phyloP scores from a whole-genome alignment of 257 asterid species.

The Misopates orontium region DNA sequence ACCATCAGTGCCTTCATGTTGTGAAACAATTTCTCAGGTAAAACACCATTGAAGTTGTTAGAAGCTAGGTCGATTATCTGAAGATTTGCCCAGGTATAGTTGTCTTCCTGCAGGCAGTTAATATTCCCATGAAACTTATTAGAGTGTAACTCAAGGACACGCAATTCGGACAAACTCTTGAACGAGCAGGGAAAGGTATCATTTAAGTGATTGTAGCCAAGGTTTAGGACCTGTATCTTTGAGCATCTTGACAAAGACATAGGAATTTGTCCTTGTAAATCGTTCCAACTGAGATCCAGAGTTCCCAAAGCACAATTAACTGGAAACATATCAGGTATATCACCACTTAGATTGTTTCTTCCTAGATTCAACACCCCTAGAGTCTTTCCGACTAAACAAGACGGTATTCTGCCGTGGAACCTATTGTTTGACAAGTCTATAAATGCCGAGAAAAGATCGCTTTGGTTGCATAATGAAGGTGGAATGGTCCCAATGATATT shows the following conservation, averaged over 20 bases:
- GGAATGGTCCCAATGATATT: constrained; percentile 51
- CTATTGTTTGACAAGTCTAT: constrained; percentile 60
- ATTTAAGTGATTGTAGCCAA: too few relatives aligned
- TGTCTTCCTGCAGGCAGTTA: constrained; percentile 25
- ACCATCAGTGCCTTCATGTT: constrained; percentile 25
- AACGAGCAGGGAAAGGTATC: constrained; percentile 50
- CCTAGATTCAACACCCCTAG: constrained; percentile 43
- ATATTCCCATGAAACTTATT: constrained; percentile 42
- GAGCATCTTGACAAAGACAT: constrained; percentile 46
- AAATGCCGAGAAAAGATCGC: constrained; percentile 33
- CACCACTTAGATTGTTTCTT: constrained; percentile 47
- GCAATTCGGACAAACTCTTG: constrained; percentile 27
- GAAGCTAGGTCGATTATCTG: constrained; percentile 44
- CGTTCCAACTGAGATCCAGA: constrained; percentile 49
- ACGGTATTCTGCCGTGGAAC: constrained; percentile 44
- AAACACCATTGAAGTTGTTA: constrained; percentile 34
- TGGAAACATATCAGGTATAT: constrained; percentile 40
- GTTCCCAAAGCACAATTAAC: constrained; percentile 35
- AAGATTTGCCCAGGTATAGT: constrained; percentile 27
- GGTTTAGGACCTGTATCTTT: constrained; percentile 40
- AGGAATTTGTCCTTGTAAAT: constrained; percentile 44
- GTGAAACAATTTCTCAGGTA: constrained; percentile 31
- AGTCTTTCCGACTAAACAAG: constrained; percentile 36
- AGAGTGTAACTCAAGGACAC: constrained; percentile 32
- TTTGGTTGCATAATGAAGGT: constrained; percentile 29